These are phyloP conservation scores for Marsdenia floribunda DNA, from an alignment of 257 asterid species.

Conservation along the genomic window DNA sequence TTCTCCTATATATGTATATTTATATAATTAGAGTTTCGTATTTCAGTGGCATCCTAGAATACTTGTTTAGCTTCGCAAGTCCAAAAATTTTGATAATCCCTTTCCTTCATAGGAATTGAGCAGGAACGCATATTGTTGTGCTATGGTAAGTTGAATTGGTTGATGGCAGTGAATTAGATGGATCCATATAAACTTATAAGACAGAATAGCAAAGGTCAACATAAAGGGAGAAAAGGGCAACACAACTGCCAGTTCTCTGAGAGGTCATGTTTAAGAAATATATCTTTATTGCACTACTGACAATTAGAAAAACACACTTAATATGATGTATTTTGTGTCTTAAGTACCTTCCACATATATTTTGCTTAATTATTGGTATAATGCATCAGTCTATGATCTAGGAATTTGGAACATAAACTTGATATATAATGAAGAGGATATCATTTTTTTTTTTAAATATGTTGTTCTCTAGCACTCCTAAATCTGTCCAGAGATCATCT, in stretches of 20 bases:
- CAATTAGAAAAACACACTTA: too few species aligned
- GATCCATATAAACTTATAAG: background rate
- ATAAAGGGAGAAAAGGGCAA: background rate
- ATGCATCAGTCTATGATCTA: too few species aligned
- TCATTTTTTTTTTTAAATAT: too few species aligned
- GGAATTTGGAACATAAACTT: background rate
- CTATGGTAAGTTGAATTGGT: too few species aligned
- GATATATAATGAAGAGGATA: background rate
- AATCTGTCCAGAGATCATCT: too few species aligned
- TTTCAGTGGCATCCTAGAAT: background rate
- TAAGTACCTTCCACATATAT: background rate
- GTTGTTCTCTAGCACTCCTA: background rate
- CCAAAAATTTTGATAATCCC: background rate
- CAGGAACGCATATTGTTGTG: background rate
- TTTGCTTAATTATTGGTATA: too few species aligned
- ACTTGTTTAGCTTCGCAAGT: background rate
- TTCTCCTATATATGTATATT: background rate
- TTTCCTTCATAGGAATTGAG: background rate
- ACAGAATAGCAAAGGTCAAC: background rate
- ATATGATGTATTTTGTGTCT: background rate
- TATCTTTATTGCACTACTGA: too few species aligned
- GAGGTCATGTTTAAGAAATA: background rate
- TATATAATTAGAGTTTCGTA: background rate
- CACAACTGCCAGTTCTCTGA: background rate
- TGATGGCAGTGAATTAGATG: background rate